Conservation (phyloP, 148 eudicot genomes). For the Linanthus parryae region DNA sequence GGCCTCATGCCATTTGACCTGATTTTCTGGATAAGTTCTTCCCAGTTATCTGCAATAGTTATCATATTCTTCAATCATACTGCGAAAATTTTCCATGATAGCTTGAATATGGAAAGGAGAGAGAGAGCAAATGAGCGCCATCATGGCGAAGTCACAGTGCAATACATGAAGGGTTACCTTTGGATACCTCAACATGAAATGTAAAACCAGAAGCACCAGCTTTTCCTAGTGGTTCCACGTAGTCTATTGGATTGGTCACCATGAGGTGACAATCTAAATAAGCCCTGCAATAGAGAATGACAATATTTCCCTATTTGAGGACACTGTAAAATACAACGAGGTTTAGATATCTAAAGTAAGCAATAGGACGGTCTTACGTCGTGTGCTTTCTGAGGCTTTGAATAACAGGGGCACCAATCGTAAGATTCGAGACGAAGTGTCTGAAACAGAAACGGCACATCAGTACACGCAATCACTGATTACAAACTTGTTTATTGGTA, state of each 20-base stretch:
- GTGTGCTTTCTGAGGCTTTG: constrained; percentile 93
- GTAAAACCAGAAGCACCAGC: constrained; percentile 99
- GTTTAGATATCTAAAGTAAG: background rate
- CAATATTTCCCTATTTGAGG: background rate
- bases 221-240: constrained; percentile 87
- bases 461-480: constrained; percentile 3
- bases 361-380: constrained; percentile 33
- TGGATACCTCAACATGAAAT: constrained; percentile 83
- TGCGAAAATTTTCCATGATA: too few relatives aligned
- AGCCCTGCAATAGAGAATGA: constrained; percentile 40
- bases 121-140: too few relatives aligned
- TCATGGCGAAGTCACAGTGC: too few relatives aligned
- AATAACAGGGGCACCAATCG: constrained; percentile 97
- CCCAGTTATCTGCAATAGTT: constrained; percentile 70
- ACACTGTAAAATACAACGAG: too few relatives aligned
- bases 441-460: constrained; percentile 30
- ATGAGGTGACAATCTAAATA: constrained; percentile 98
- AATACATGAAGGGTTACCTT: constrained; percentile 48
- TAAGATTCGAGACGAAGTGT: constrained; percentile 92
- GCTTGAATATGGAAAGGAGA: too few relatives aligned
- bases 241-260: constrained; percentile 94
- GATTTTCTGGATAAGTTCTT: constrained; percentile 65
- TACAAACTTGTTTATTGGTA: constrained; percentile 6
- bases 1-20: constrained; percentile 85
- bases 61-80: constrained; percentile 4